Percentiles rank a stretch among this genome's conserved stretches.
Evolutionary conservation across 345 rosid genomes (phyloP).

Genomic region (Moringa oleifera): DNA sequence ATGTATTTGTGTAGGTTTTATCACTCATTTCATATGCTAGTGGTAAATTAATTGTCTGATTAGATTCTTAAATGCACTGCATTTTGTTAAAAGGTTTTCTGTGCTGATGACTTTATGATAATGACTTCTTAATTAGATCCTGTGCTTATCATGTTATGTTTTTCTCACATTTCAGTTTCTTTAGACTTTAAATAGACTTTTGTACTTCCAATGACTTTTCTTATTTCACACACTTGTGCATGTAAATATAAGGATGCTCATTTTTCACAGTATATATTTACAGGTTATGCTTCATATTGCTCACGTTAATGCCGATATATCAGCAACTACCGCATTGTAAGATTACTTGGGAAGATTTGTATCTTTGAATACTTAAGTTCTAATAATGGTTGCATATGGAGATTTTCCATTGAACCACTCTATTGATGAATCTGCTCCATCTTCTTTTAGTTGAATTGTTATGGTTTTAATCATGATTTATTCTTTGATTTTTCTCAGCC

Average conservation of each 20-base stretch:
- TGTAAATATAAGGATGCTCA: neutral
- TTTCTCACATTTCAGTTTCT: neutral
- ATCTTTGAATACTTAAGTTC: neutral
- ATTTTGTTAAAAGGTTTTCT: neutral
- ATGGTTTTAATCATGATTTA: slow-evolving; percentile 8
- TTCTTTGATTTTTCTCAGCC: slow-evolving; percentile 29
- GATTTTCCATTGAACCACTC: neutral
- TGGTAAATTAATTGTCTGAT: neutral
- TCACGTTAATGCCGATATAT: slow-evolving; percentile 34
- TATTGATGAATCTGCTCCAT: neutral
- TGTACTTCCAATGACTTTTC: neutral
- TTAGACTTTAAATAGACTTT: neutral
- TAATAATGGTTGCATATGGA: neutral
- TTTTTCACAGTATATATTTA: neutral
- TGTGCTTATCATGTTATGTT: neutral
- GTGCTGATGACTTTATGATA: neutral
- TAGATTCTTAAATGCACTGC: neutral
- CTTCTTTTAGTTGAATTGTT: slow-evolving; percentile 3
- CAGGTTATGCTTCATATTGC: slow-evolving; percentile 39
- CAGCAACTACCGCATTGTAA: slow-evolving; percentile 36
- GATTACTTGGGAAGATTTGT: slow-evolving; percentile 1
- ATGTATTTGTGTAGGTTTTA: neutral
- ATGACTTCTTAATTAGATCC: neutral
- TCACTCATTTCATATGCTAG: neutral
- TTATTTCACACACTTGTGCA: neutral